Percentiles rank a stretch among this genome's conserved stretches.
phyloP scores from a whole-genome alignment of 768 basidiomycete genomes.

The Thelephora aurantiotincta region DNA sequence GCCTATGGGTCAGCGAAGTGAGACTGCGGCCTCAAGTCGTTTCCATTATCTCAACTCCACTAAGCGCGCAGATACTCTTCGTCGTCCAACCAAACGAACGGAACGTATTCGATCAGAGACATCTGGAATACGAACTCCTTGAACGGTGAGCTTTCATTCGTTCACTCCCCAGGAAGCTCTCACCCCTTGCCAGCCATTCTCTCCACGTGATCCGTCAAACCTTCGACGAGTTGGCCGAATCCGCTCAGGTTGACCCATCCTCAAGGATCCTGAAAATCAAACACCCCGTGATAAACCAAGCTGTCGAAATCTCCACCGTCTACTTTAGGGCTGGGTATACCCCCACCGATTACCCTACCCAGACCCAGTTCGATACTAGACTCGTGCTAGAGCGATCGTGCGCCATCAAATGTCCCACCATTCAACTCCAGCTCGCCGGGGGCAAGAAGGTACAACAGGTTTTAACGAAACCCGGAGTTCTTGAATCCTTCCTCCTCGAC shows the following conservation, averaged over 20 bases:
- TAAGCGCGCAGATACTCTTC: conserved; percentile 55
- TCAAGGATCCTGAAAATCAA: conserved; percentile 28
- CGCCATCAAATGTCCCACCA: conserved; percentile 88
- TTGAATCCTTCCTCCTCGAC: conserved; percentile 57
- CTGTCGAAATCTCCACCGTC: conserved; percentile 67
- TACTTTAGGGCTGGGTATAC: conserved; percentile 89
- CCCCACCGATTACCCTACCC: conserved; percentile 63
- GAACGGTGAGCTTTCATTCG: conserved; percentile 40
- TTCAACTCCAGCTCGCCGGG: conserved; percentile 88
- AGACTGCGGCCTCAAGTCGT: conserved; percentile 7
- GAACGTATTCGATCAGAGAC: conserved; percentile 90
- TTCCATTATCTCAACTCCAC: not conserved
- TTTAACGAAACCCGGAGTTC: conserved; percentile 53
- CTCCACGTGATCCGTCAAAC: conserved; percentile 69
- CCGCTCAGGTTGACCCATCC: conserved; percentile 35
- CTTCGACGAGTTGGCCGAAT: conserved; percentile 47
- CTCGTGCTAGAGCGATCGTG: conserved; percentile 64
- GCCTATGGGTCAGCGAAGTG: conserved; percentile 51
- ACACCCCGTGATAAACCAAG: conserved; percentile 19
- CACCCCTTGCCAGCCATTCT: conserved; percentile 34
- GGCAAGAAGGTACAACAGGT: conserved; percentile 94
- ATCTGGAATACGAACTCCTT: conserved; percentile 76
- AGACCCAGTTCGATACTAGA: conserved; percentile 55
- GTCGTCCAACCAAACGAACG: conserved; percentile 83
- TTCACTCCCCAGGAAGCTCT: not conserved